These are phyloP conservation scores for Ziziphus jujuba DNA, from an alignment of 306 rosid genomes.

Conservation along the genomic window DNA sequence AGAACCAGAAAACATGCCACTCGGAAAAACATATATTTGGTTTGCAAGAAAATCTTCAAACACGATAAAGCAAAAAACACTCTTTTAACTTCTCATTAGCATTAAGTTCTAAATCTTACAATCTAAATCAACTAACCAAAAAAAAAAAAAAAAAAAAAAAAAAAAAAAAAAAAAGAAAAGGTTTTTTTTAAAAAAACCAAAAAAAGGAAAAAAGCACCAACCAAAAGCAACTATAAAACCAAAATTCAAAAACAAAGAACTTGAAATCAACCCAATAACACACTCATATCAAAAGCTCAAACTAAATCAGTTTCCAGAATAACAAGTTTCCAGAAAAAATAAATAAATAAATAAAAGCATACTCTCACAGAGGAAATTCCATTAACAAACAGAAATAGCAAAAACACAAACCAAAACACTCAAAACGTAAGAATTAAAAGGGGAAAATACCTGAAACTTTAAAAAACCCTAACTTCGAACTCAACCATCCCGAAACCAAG, in stretches of 20 bases:
- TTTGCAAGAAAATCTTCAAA: neutral
- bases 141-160: too few relatives aligned
- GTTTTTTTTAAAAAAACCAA: too few relatives aligned
- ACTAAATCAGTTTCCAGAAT: constrained; percentile 10
- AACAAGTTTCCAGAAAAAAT: constrained; percentile 15
- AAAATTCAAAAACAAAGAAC: constrained; percentile 1
- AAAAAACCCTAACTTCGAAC: constrained; percentile 31
- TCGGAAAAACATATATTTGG: neutral
- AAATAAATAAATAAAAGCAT: constrained; percentile 12
- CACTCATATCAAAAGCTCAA: neutral
- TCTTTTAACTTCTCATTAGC: neutral
- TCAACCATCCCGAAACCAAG: constrained; percentile 8
- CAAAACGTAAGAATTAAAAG: neutral
- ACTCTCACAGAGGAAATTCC: neutral
- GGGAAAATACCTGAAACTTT: constrained; percentile 13
- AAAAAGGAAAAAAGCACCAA: constrained; percentile 6
- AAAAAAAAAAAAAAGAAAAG: too few relatives aligned
- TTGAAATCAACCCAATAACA: neutral
- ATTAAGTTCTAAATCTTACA: neutral
- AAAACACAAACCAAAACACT: neutral
- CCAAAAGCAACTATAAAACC: neutral
- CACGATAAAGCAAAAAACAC: neutral
- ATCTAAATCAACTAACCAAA: too few relatives aligned
- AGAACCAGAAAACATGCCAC: neutral
- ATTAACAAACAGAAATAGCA: neutral